A percentile compares a stretch with the other conserved stretches of the same genome.
phyloP scores from a whole-genome alignment of 768 basidiomycete genomes.

The Podaxis rugospora region DNA sequence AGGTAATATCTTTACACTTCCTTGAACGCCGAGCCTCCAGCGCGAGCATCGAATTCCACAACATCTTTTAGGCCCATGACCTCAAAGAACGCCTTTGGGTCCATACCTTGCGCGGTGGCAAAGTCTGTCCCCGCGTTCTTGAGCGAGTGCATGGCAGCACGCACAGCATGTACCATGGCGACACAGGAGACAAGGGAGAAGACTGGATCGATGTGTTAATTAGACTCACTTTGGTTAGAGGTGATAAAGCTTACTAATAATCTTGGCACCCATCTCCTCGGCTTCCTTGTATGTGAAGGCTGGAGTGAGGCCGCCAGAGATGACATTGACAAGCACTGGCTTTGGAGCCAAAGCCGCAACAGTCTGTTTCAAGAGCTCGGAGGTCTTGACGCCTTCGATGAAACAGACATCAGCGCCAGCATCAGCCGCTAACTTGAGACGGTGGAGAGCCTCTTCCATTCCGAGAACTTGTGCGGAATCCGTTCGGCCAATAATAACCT shows the following conservation, averaged over 20 bases:
- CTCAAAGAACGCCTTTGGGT: conserved; percentile 71
- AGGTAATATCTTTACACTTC: conserved; percentile 1
- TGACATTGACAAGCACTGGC: conserved; percentile 78
- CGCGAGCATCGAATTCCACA: conserved; percentile 47
- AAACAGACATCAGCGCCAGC: conserved; percentile 78
- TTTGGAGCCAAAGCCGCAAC: conserved; percentile 66
- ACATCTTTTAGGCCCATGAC: conserved; percentile 67
- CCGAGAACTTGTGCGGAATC: conserved; percentile 76
- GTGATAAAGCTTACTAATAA: conserved; percentile 53
- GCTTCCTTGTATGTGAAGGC: conserved; percentile 68
- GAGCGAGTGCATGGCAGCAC: conserved; percentile 66
- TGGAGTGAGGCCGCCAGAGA: conserved; percentile 72
- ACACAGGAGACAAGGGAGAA: conserved; percentile 75
- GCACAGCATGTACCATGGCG: conserved; percentile 68
- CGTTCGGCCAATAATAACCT: conserved; percentile 72
- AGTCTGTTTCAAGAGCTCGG: conserved; percentile 56
- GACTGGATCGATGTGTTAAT: conserved; percentile 31
- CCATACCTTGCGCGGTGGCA: conserved; percentile 55
- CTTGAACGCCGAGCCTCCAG: conserved; percentile 55
- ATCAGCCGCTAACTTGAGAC: conserved; percentile 65
- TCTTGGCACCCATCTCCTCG: conserved; percentile 68
- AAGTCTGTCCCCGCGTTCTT: conserved; percentile 79
- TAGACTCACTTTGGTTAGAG: not conserved
- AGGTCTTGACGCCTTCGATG: conserved; percentile 72
- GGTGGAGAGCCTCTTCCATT: conserved; percentile 67